These are phyloP conservation scores for Cryphonectria nitschkei DNA, from an alignment of 2,329 filamentous ascomycete species.

Conservation along the genomic window DNA sequence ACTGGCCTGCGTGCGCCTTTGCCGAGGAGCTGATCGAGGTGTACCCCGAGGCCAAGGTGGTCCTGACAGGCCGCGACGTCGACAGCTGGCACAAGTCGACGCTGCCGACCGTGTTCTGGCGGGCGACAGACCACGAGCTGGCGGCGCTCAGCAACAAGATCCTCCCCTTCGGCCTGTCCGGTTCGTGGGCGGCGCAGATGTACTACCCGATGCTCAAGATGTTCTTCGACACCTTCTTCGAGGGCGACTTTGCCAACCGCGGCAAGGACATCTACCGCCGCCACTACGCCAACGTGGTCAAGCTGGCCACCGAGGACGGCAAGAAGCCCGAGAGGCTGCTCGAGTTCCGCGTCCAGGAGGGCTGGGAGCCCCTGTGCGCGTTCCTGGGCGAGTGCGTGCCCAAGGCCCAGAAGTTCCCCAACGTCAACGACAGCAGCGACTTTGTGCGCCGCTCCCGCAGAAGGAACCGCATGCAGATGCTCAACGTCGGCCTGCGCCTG, in stretches of 20 bases:
- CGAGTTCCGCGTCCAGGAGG: constrained; percentile 30
- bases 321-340: constrained; percentile 38
- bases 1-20: constrained; percentile 71
- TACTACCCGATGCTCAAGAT: constrained; percentile 72
- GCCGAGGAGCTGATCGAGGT: constrained; percentile 71
- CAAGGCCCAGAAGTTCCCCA: constrained; percentile 31
- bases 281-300: constrained; percentile 32
- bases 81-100: constrained; percentile 65
- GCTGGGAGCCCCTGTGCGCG: constrained; percentile 30
- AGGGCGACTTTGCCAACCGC: constrained; percentile 66
- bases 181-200: constrained; percentile 68
- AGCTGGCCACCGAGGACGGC: constrained; percentile 43
- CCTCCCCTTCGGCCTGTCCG: constrained; percentile 51
- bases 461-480: constrained; percentile 34
- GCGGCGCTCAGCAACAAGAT: constrained; percentile 23
- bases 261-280: constrained; percentile 64
- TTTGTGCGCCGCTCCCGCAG: constrained; percentile 32
- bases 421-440: constrained; percentile 30
- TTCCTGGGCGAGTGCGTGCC: constrained; percentile 29
- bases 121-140: constrained; percentile 64
- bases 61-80: constrained; percentile 69
- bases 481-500: constrained; percentile 32
- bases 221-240: constrained; percentile 71
- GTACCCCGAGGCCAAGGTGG: constrained; percentile 73
- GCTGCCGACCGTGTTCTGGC: constrained; percentile 71